phyloP scores from a whole-genome alignment of 495 filamentous ascomycete genomes.

The Penicillium desertorum region DNA sequence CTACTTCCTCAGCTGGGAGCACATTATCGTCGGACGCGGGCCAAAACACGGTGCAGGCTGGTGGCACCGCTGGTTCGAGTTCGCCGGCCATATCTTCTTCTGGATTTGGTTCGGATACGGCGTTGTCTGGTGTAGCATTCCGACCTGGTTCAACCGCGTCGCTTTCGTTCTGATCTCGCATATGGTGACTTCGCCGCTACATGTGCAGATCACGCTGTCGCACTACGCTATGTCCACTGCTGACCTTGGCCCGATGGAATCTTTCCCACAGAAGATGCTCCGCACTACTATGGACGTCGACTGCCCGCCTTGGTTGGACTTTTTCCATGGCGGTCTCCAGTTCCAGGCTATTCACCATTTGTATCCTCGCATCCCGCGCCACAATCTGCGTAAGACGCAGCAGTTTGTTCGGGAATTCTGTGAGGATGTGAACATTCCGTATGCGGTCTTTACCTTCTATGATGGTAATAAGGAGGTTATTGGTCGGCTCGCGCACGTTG shows the following conservation, averaged over 20 bases:
- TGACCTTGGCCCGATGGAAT: slow-evolving; percentile 76
- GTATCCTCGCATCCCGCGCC: slow-evolving; percentile 79
- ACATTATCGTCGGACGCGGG: slow-evolving; percentile 65
- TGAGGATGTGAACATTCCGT: slow-evolving; percentile 78
- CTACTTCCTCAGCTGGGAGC: slow-evolving; percentile 73
- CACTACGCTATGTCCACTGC: slow-evolving; percentile 92
- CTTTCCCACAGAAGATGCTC: slow-evolving; percentile 88
- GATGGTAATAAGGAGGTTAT: slow-evolving; percentile 85
- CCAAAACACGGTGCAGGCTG: slow-evolving; percentile 73
- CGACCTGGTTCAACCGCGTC: slow-evolving; percentile 62
- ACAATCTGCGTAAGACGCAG: slow-evolving; percentile 80
- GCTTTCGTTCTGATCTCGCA: slow-evolving; percentile 78
- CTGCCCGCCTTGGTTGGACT: slow-evolving; percentile 86
- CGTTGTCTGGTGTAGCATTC: slow-evolving; percentile 68
- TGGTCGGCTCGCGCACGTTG: slow-evolving; percentile 70
- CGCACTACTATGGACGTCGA: slow-evolving; percentile 94
- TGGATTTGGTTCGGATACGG: slow-evolving; percentile 88
- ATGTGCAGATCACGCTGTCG: slow-evolving; percentile 89
- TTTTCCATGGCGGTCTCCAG: slow-evolving; percentile 85
- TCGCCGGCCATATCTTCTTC: slow-evolving; percentile 74
- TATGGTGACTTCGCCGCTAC: slow-evolving; percentile 74
- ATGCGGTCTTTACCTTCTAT: slow-evolving; percentile 83
- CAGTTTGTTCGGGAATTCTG: slow-evolving; percentile 82
- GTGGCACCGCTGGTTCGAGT: slow-evolving; percentile 82
- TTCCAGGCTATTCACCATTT: slow-evolving; percentile 91